Percentiles rank a stretch among this genome's conserved stretches.
phyloP scores from a whole-genome alignment of 352 stramenopile species.

The Thraustochytrium striatum region DNA sequence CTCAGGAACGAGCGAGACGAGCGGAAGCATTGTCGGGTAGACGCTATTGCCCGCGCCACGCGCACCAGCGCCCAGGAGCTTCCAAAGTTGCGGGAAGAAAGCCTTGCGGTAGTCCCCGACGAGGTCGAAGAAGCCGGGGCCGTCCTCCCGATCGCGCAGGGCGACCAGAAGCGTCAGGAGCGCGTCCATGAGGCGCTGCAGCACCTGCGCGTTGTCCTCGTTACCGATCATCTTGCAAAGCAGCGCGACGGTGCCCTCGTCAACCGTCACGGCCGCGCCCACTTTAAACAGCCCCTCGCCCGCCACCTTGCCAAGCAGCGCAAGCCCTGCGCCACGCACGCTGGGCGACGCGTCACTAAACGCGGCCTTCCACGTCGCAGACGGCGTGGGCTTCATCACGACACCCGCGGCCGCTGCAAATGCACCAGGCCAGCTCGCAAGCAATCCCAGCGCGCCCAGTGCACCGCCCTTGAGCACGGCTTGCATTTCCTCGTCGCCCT shows the following conservation, averaged over 20 bases:
- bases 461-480: not conserved
- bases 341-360: not conserved
- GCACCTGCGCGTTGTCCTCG: not conserved
- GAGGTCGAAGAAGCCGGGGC: not conserved
- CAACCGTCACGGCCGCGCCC: not conserved
- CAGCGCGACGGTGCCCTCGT: not conserved
- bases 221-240: not conserved
- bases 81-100: constrained; percentile 22
- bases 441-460: not conserved
- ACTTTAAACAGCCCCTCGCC: not conserved
- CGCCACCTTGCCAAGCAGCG: not conserved
- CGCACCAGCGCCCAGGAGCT: not conserved
- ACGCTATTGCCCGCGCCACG: not conserved
- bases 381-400: too few relatives aligned
- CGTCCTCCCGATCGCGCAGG: too few relatives aligned
- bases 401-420: too few relatives aligned
- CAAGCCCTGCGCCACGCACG: not conserved
- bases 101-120: constrained; percentile 8
- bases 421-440: too few relatives aligned
- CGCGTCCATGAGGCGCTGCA: not conserved
- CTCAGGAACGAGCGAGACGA: constrained; percentile 36
- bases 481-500: not conserved
- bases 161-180: constrained; percentile 9
- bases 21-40: constrained; percentile 20
- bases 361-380: not conserved